Base-by-base conservation (phyloP, 371 early-diverging fungal genomes). In the Syncephalis plumigaleata region DNA sequence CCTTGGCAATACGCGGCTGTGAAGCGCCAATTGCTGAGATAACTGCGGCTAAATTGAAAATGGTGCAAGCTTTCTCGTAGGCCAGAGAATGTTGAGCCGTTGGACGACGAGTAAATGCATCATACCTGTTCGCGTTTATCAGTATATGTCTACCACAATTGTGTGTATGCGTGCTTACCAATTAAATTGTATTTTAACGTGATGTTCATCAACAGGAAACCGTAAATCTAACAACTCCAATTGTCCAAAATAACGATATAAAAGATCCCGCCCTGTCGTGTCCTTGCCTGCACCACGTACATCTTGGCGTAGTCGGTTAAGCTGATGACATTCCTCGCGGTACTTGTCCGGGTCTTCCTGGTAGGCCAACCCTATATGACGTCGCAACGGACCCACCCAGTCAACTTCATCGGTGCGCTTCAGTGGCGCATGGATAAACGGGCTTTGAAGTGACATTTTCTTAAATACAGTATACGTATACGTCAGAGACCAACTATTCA, bases 221-320 rank as follows among this genome's bases (percentile, higher is more conserved):
- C 92, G 76, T 46, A 89, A 64, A 55, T 91, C 95, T n/a, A 94
- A 64, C 9, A 91, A 66, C 55, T 96, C 95, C 39, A 96, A 64
- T 55, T 96, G 97, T 24, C 90, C 89, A 68, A 87, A 92, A 63
- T 96, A 96, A 23, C 90, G 79, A 61, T 88, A 92, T 31, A 92
- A 66, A 26, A 94, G 71, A 61, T 96, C 92, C 42, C 91, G 60
- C 16, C 93, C 96, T 1, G 87, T 89, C 39, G 74, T 56, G 57
- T 94, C 92, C 45, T 79, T 81, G 23, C 87, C 91, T 36, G 90
- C 91, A 27, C 93, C 93, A 22, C 90, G 83, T 64, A 82, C 84
- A 58, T 96, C 94, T 67, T 92, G 91, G 44, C 96, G 81, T 53
- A 91, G 68, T 45, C 90, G 77, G 60, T 93, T 75, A 50, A 96